A percentile compares a stretch with the other conserved stretches of the same genome.
Evolutionary conservation across 441 rosid genomes (phyloP).

Genomic region (Eruca vesicaria): DNA sequence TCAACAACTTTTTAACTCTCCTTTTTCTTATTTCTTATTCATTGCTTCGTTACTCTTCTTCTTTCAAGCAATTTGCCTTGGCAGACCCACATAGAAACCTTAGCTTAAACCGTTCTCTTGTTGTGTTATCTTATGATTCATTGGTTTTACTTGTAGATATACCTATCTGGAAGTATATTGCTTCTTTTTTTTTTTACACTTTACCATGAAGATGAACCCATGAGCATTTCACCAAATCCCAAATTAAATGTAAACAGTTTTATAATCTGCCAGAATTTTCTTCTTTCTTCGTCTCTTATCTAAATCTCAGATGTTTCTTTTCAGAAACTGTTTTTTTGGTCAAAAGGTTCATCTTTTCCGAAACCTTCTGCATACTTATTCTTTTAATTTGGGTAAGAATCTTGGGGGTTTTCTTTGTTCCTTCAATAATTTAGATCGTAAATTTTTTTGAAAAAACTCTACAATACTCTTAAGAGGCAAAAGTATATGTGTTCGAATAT

Average conservation of each 20-base stretch:
- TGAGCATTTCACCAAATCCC: not conserved
- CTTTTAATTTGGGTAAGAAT: not conserved
- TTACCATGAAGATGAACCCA: not conserved
- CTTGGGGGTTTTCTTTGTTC: not conserved
- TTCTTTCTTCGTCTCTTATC: not conserved
- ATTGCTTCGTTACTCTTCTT: not conserved
- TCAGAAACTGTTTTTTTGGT: not conserved
- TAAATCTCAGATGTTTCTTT: not conserved
- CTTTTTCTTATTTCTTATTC: not conserved
- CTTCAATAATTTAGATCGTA: not conserved
- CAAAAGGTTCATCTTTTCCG: not conserved
- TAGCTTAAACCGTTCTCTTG: not conserved
- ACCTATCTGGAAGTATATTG: not conserved
- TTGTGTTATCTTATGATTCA: not conserved
- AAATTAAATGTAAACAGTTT: not conserved
- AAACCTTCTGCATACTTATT: not conserved
- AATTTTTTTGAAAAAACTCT: not conserved
- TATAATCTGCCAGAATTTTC: not conserved
- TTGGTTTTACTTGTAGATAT: not conserved
- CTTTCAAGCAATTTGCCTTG: not conserved
- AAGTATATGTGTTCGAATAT: not conserved
- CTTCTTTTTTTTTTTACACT: not conserved
- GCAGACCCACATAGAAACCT: conserved; percentile 2
- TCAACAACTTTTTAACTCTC: not conserved
- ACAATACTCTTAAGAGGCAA: not conserved